Conservation (phyloP, 768 basidiomycete species). For the Cyathus striatus region DNA sequence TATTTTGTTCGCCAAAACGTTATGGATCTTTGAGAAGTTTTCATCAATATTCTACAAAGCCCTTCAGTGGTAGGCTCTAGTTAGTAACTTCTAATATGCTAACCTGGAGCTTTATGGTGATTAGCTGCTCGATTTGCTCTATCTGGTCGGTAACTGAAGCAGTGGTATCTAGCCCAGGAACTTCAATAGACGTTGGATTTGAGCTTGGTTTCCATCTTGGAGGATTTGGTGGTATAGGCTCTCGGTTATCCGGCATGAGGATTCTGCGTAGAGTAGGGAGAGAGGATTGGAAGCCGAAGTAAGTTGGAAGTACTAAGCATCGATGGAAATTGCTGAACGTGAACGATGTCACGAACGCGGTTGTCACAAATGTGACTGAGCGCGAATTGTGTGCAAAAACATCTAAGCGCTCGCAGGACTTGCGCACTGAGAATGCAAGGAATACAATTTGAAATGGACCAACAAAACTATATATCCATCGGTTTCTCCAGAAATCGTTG, state of each 20-base stretch:
- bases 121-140: slow-evolving; percentile 93
- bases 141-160: slow-evolving; percentile 78
- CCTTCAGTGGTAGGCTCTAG: not conserved
- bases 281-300: no score
- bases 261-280: slow-evolving; percentile 9
- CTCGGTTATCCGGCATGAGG: slow-evolving; percentile 19
- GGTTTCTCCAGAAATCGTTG: no score
- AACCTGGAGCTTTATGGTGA: slow-evolving; percentile 88
- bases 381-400: no score
- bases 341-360: no score
- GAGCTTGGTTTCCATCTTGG: slow-evolving; percentile 62
- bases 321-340: no score
- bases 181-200: slow-evolving; percentile 57
- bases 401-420: no score
- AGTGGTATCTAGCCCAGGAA: slow-evolving; percentile 68
- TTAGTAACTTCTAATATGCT: slow-evolving; percentile 6
- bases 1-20: slow-evolving; percentile 72
- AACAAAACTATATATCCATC: no score
- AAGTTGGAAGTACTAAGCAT: no score
- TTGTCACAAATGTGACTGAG: no score
- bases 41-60: slow-evolving; percentile 76
- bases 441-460: no score
- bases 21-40: slow-evolving; percentile 87
- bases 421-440: no score
- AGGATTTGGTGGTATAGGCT: slow-evolving; percentile 51